Percentiles rank a stretch among this genome's conserved stretches.
phyloP scores from a whole-genome alignment of 2,329 filamentous ascomycete genomes.

The Aspergillus sp. region DNA sequence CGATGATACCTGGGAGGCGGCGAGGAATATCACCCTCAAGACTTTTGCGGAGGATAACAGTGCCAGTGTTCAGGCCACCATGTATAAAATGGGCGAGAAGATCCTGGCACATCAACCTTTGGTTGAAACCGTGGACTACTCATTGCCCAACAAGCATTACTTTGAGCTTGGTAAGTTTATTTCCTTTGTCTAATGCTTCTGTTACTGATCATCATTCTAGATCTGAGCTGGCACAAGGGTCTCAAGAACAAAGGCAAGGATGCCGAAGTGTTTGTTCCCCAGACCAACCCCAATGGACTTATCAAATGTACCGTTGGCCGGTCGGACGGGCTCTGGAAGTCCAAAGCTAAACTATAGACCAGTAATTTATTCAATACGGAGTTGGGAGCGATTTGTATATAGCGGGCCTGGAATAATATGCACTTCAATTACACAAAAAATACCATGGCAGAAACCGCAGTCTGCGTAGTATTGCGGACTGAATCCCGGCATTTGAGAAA shows the following conservation, averaged over 20 bases:
- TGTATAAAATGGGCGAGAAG: slow-evolving; percentile 97
- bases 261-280: slow-evolving; percentile 92
- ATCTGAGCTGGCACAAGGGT: slow-evolving; percentile 95
- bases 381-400: slow-evolving; percentile 16
- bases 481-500: background rate
- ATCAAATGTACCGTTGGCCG: slow-evolving; percentile 83
- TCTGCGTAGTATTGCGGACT: slow-evolving; percentile 8
- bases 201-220: slow-evolving; percentile 46
- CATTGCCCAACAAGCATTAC: slow-evolving; percentile 97
- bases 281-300: slow-evolving; percentile 88
- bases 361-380: slow-evolving; percentile 19
- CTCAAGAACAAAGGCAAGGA: slow-evolving; percentile 93
- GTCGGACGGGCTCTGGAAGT: slow-evolving; percentile 17
- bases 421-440: background rate
- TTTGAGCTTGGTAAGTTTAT: slow-evolving; percentile 74
- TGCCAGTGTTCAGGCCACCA: slow-evolving; percentile 91
- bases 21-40: slow-evolving; percentile 83
- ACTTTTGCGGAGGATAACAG: slow-evolving; percentile 88
- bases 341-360: slow-evolving; percentile 36
- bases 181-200: background rate
- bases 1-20: slow-evolving; percentile 73
- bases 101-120: slow-evolving; percentile 76
- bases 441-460: background rate
- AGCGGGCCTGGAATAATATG: slow-evolving; percentile 11
- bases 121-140: slow-evolving; percentile 73